Percentiles rank a stretch among this genome's conserved stretches.
phyloP scores from a whole-genome alignment of 1,284 basidiomycete species.

The Coniferiporia sulphurascens region DNA sequence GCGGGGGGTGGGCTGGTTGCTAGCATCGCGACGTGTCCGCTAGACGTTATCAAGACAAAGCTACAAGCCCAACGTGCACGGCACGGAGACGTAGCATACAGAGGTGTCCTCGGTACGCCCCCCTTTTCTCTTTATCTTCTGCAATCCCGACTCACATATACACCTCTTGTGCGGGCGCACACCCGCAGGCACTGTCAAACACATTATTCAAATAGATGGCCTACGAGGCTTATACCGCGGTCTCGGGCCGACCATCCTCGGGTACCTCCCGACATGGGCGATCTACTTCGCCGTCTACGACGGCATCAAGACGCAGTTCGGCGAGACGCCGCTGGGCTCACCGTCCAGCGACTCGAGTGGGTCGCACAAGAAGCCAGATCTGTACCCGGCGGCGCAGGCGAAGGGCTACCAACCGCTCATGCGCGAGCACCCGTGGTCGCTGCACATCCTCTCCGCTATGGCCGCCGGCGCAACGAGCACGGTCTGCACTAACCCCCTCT shows the following conservation, averaged over 20 bases:
- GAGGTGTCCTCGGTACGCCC: constrained; percentile 68
- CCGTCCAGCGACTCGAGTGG: constrained; percentile 5
- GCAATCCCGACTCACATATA: no score
- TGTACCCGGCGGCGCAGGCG: constrained; percentile 76
- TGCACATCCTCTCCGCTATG: constrained; percentile 92
- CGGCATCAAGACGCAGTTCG: constrained; percentile 80
- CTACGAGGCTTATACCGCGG: constrained; percentile 88
- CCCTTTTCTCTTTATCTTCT: constrained; percentile 15
- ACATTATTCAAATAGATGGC: constrained; percentile 72
- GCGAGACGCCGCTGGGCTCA: constrained; percentile 51
- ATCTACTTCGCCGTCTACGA: constrained; percentile 99
- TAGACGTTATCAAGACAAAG: constrained; percentile 97
- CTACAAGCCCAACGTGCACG: constrained; percentile 84
- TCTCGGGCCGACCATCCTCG: constrained; percentile 90
- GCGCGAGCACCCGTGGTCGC: constrained; percentile 73
- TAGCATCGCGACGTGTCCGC: constrained; percentile 91
- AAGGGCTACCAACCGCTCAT: constrained; percentile 76
- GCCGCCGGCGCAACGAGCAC: constrained; percentile 87
- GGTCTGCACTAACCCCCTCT: constrained; percentile 87
- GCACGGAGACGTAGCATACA: constrained; percentile 63
- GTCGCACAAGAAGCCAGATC: constrained; percentile 29
- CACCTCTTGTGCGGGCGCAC: no score
- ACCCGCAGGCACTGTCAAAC: constrained; percentile 59
- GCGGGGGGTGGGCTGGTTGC: constrained; percentile 87
- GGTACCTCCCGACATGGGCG: constrained; percentile 95